Evolutionary conservation across 1,284 basidiomycete genomes (phyloP).

Genomic region (Ustilago loliicola): DNA sequence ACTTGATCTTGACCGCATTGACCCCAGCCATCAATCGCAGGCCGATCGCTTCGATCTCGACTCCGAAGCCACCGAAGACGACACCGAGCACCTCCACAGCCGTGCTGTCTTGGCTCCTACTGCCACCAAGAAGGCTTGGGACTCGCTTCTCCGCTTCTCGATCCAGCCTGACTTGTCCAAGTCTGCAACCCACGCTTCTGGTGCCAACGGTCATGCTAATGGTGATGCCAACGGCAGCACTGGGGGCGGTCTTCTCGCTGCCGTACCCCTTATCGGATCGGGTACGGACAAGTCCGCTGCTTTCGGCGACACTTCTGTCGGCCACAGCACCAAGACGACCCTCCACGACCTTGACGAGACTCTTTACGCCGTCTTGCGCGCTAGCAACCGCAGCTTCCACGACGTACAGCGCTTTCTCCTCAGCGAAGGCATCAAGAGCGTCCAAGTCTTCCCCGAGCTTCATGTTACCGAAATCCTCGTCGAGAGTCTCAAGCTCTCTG

Average conservation of each 20-base stretch:
- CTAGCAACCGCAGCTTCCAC: constrained; percentile 65
- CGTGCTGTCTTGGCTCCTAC: constrained; percentile 30
- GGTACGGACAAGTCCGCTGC: constrained; percentile 41
- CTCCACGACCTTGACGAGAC: constrained; percentile 69
- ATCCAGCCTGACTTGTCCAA: constrained; percentile 31
- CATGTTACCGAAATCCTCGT: constrained; percentile 59
- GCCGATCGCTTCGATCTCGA: constrained; percentile 59
- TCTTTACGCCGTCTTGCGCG: constrained; percentile 50
- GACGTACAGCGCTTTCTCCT: constrained; percentile 66
- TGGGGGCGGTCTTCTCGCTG: constrained; percentile 40
- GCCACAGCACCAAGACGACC: constrained; percentile 26
- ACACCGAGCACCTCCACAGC: constrained; percentile 23
- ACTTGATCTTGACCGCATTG: constrained; percentile 50
- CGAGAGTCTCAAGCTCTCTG: constrained; percentile 81
- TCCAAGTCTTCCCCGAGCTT: constrained; percentile 54
- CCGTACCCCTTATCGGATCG: constrained; percentile 41
- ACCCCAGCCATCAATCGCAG: constrained; percentile 48
- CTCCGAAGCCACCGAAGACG: constrained; percentile 17
- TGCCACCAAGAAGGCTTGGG: constrained; percentile 79
- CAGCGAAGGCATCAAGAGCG: constrained; percentile 54
- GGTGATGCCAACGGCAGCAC: constrained; percentile 25
- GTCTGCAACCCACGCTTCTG: background rate
- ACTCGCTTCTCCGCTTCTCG: constrained; percentile 74
- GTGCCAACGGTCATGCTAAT: constrained; percentile 18
- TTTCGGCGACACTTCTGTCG: constrained; percentile 68